phyloP scores from a whole-genome alignment of 257 asterid species.

The Jacaranda copaia region DNA sequence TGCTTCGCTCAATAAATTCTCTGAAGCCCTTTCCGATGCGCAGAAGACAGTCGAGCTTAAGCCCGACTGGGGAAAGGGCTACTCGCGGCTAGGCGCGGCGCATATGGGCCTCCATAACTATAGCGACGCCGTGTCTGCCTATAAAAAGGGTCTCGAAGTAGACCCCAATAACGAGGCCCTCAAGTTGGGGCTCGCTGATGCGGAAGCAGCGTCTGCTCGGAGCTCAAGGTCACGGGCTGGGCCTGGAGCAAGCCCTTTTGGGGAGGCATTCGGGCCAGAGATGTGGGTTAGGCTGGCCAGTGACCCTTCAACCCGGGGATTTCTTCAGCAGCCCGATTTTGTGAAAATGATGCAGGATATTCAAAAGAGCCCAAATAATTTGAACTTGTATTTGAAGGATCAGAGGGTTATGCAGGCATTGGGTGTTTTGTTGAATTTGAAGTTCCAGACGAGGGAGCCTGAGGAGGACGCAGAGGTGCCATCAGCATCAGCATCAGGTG shows the following conservation, averaged over 20 bases:
- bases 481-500: slow-evolving; percentile 34
- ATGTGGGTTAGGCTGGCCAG: slow-evolving; percentile 85
- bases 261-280: slow-evolving; percentile 91
- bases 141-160: slow-evolving; percentile 74
- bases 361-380: slow-evolving; percentile 73
- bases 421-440: slow-evolving; percentile 76
- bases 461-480: slow-evolving; percentile 63
- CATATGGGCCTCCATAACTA: slow-evolving; percentile 66
- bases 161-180: slow-evolving; percentile 88
- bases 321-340: slow-evolving; percentile 79
- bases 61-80: slow-evolving; percentile 87
- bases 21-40: slow-evolving; percentile 87
- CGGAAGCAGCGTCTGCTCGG: slow-evolving; percentile 60
- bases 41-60: slow-evolving; percentile 84
- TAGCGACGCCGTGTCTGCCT: slow-evolving; percentile 70
- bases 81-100: slow-evolving; percentile 95
- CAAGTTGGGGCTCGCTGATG: slow-evolving; percentile 85
- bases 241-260: slow-evolving; percentile 63
- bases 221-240: slow-evolving; percentile 43
- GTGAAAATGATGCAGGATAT: slow-evolving; percentile 86
- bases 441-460: slow-evolving; percentile 58
- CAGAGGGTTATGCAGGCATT: slow-evolving; percentile 89
- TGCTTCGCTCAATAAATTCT: slow-evolving; percentile 69
- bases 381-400: slow-evolving; percentile 77
- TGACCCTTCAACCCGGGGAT: slow-evolving; percentile 70